Evolutionary conservation across 2,329 filamentous ascomycete genomes (phyloP).

Genomic region (Leptographium wingfieldii): DNA sequence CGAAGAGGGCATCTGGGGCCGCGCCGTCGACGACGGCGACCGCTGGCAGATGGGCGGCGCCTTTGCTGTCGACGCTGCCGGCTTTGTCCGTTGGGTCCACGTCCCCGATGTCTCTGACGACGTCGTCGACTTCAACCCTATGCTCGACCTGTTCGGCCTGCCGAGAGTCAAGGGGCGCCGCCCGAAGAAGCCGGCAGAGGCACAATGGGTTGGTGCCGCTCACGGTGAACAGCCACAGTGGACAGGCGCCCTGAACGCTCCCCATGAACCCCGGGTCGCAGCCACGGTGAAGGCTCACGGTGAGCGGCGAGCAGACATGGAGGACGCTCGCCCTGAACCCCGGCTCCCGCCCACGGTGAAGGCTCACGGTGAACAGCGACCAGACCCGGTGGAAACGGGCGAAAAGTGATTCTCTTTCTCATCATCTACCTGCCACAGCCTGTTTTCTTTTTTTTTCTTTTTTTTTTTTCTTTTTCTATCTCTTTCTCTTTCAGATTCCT

Average conservation of each 20-base stretch:
- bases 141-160: constrained; percentile 8
- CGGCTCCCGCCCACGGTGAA: too few relatives aligned
- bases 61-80: constrained; percentile 45
- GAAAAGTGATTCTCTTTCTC: background rate
- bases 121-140: constrained; percentile 34
- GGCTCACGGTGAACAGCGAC: too few relatives aligned
- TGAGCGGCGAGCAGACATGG: too few relatives aligned
- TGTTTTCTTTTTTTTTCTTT: background rate
- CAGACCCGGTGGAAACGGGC: too few relatives aligned
- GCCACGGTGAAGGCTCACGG: too few relatives aligned
- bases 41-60: constrained; percentile 57
- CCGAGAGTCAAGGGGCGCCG: constrained; percentile 4
- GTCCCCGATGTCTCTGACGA: constrained; percentile 37
- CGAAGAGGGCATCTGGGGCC: constrained; percentile 53
- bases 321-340: too few relatives aligned
- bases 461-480: background rate
- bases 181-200: background rate
- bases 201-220: too few relatives aligned
- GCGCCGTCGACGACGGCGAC: constrained; percentile 50
- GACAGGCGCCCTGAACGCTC: too few relatives aligned
- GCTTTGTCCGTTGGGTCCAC: constrained; percentile 39
- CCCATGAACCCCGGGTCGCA: too few relatives aligned
- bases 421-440: background rate
- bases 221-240: too few relatives aligned
- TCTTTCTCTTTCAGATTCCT: background rate